Evolutionary conservation across 1,284 basidiomycete genomes (phyloP), one percentile per base, ranked within the genome.

Genomic region (Flammula alnicola): DNA sequence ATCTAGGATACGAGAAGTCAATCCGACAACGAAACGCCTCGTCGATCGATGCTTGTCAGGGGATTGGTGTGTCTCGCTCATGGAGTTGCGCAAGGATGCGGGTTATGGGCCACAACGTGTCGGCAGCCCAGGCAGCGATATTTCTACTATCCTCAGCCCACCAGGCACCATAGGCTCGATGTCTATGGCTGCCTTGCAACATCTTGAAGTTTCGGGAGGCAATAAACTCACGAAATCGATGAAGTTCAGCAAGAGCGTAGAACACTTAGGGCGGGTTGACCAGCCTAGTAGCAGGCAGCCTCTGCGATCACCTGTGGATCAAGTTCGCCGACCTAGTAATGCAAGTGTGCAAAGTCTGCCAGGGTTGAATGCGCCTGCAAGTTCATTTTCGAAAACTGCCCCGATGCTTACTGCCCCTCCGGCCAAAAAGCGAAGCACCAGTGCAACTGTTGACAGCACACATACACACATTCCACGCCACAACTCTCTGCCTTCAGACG

Each of bases 41-140:
- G 95, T 98, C n/a, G 88, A 94, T 52, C 81, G 96, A 25, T 98
- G 95, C 68, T 78, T 98, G 19, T 72, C 76, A 6, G 93, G 90
- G 3, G 88, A 91, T 4, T 97, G 94, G 94, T 95, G 92, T 72
- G 81, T 86, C 3, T 79, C 86, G 32, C 69, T 84, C 43, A 76
- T 75, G 53, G 79, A 72, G 57, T 54, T 65, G 4, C 69, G 69
- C 23, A 61, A 62, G 42, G 61, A 66, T 48, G 47, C 63, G 44
- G 57, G 67, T 44, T 54, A 62, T 47, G 55, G 63, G 36, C 61
- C 64, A 33, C 60, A 61, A 38, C 65, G 45, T 62, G 66, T 45
- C 57, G 66, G 43, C 70, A 69, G 78, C 54, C 79, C 77, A 11
- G 73, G 70, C 36, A 72, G 72, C 44, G 77, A 78, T 29, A 60